Base-by-base conservation (phyloP, 169 alveolate genomes). In the Cyclospora cayetanensis region DNA sequence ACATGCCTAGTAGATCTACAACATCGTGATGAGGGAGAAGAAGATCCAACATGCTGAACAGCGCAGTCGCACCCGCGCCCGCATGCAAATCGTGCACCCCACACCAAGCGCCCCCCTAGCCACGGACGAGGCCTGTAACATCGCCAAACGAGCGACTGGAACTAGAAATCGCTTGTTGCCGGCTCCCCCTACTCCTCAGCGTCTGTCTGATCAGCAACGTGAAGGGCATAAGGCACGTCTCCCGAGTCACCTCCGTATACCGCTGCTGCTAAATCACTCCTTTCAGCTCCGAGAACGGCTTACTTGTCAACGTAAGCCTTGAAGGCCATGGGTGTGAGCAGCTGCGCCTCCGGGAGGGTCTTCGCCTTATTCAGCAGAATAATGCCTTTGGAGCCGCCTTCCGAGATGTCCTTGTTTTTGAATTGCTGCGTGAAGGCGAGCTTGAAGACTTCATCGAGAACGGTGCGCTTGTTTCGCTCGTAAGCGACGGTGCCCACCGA, bases 341-440 rank as follows among this genome's bases (percentile, higher is more conserved):
- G 39, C n/a, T 29, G 80, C 29, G 79, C 83, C 22, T 77, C 79
- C 42, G 37, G 79, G 74, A 22, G 77, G 37, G 70, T 35, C 35
- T 84, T 31, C 5, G 80, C 39, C 60, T 79, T 77, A 92, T 95
- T 94, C 86, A 96, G 94, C 50, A 96, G 94, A 22, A 96, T 95
- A 31, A 95, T 96, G 18, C 98, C 98, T 91, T 96, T 96, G 77
- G 96, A 91, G 1, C 98, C 98, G 5, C 98, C 98, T 80, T 96
- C 98, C 0, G 98, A 96, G 0, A 96, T 95, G 70, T 96, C 98
- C 66, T 96, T 96, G 89, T 96, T 96, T 91, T 96, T 96, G 65
- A 94, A 92, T 82, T 96, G 95, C 79, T 96, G 98, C 4, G 98
- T 96, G 87, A 85, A 92, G 20, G 97, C 94, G 43, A 96, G 94